phyloP scores from a whole-genome alignment of 495 filamentous ascomycete species.

The Podospora australis region DNA sequence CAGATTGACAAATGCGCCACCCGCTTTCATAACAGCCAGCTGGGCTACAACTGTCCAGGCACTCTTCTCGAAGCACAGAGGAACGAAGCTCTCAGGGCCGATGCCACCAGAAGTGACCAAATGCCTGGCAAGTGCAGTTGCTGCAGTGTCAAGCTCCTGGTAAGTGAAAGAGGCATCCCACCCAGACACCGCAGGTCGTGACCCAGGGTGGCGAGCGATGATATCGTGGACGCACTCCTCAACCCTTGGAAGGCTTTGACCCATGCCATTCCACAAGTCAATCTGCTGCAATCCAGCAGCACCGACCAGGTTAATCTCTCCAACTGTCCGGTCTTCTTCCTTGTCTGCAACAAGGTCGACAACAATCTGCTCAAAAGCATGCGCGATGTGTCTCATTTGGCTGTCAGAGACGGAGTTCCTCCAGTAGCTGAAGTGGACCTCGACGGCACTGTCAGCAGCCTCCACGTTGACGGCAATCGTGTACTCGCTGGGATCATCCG shows the following conservation, averaged over 20 bases:
- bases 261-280: constrained; percentile 15
- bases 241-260: constrained; percentile 16
- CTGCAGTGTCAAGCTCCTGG: constrained; percentile 37
- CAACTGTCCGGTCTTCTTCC: constrained; percentile 16
- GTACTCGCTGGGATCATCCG: constrained; percentile 54
- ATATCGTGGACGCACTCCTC: constrained; percentile 43
- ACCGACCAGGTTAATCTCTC: constrained; percentile 18
- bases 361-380: constrained; percentile 41
- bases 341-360: constrained; percentile 29
- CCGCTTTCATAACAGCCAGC: constrained; percentile 53
- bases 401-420: constrained; percentile 31
- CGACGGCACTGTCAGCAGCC: constrained; percentile 36
- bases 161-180: constrained; percentile 59
- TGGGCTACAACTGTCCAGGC: constrained; percentile 48
- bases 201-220: constrained; percentile 38
- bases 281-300: constrained; percentile 7
- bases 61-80: constrained; percentile 52
- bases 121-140: constrained; percentile 34
- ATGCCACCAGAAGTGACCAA: constrained; percentile 36
- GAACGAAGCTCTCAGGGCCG: constrained; percentile 44
- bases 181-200: constrained; percentile 34
- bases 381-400: constrained; percentile 45
- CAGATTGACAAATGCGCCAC: constrained; percentile 52
- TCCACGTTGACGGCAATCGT: constrained; percentile 51
- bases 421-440: constrained; percentile 52